Evolutionary conservation across 495 filamentous ascomycete species (phyloP).

Genomic region (Stereocaulon alpinum): DNA sequence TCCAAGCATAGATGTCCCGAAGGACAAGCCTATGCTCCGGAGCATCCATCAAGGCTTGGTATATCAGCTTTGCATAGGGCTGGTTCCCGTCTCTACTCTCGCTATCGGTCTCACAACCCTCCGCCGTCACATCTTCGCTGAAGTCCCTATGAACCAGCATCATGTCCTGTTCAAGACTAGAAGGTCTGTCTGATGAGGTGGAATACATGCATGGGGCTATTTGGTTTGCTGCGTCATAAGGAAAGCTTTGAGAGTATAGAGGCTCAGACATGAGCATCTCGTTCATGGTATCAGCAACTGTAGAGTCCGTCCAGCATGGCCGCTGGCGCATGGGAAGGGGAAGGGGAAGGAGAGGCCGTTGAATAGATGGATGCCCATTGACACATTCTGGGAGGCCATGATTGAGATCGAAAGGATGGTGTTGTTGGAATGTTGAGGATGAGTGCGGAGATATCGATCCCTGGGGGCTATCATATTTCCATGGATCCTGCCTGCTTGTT

Average conservation of each 20-base stretch:
- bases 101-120: constrained; percentile 5
- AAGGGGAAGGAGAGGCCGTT: not conserved
- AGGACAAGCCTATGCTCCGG: constrained; percentile 61
- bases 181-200: not conserved
- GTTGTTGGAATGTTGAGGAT: not conserved
- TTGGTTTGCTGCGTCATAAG: not conserved
- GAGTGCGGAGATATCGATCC: not conserved
- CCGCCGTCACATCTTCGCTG: not conserved
- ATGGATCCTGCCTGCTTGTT: not conserved
- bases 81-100: constrained; percentile 23
- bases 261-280: not conserved
- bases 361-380: not conserved
- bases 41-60: constrained; percentile 56
- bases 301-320: constrained; percentile 1
- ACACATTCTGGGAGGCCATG: not conserved
- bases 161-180: not conserved
- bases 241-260: not conserved
- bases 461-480: not conserved
- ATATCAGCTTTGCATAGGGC: constrained; percentile 81
- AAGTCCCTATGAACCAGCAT: not conserved
- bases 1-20: constrained; percentile 86
- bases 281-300: not conserved
- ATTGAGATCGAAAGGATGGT: not conserved
- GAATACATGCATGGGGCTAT: not conserved
- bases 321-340: not conserved